Percentiles rank a stretch among this genome's conserved stretches.
Conservation (phyloP, 2,329 filamentous ascomycete species). For the Amauroascus niger region DNA sequence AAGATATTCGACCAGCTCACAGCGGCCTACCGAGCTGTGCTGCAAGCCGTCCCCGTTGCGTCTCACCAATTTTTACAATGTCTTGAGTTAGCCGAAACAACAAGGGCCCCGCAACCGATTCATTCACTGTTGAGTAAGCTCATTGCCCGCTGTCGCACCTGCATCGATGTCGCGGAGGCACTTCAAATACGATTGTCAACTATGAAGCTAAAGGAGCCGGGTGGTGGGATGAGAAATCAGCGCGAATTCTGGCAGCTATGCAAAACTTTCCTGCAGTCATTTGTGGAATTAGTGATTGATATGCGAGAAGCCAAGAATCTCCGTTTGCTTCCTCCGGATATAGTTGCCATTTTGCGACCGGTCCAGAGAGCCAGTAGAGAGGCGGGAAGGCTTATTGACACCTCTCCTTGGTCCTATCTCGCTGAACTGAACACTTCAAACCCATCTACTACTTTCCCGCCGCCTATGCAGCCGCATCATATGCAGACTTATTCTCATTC, state of each 20-base stretch:
- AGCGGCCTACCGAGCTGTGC: conserved; percentile 61
- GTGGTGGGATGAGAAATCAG: conserved; percentile 51
- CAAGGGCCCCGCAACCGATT: conserved; percentile 50
- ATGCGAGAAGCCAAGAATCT: conserved; percentile 40
- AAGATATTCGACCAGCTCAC: conserved; percentile 68
- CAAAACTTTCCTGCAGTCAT: conserved; percentile 47
- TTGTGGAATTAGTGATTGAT: conserved; percentile 40
- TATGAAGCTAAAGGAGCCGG: conserved; percentile 78
- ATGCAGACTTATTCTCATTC: conserved; percentile 14
- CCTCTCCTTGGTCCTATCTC: conserved; percentile 53
- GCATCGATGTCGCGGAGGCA: conserved; percentile 62
- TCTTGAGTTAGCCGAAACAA: conserved; percentile 53
- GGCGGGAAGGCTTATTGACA: conserved; percentile 61
- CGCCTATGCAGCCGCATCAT: conserved; percentile 25
- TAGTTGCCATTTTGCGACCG: conserved; percentile 63
- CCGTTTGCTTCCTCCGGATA: conserved; percentile 51
- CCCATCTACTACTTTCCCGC: conserved; percentile 28
- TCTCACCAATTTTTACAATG: conserved; percentile 56
- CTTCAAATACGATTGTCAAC: conserved; percentile 63
- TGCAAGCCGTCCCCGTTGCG: conserved; percentile 60
- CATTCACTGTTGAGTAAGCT: conserved; percentile 60
- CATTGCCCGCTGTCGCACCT: conserved; percentile 59
- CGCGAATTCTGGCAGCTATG: conserved; percentile 60
- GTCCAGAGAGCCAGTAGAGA: conserved; percentile 78
- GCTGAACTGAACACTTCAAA: conserved; percentile 34